These are phyloP conservation scores for Aureobasidium namibiae DNA, from an alignment of 2,329 filamentous ascomycete genomes.

Conservation along the genomic window DNA sequence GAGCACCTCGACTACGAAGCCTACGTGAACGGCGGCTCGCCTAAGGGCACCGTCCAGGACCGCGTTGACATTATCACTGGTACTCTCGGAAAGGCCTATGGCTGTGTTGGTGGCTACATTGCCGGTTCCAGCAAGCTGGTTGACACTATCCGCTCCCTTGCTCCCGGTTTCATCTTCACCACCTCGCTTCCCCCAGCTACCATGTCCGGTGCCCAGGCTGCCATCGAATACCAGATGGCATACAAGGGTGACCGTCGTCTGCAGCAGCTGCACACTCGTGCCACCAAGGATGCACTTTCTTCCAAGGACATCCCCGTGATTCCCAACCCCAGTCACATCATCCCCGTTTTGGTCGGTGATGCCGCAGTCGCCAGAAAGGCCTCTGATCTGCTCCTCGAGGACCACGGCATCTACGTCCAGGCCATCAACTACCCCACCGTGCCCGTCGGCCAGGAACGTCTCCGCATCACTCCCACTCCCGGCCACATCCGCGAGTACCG, in stretches of 20 bases:
- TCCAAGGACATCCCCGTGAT: slow-evolving; percentile 88
- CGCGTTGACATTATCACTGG: slow-evolving; percentile 96
- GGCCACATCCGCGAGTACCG: slow-evolving; percentile 81
- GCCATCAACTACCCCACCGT: slow-evolving; percentile 99
- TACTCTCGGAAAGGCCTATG: slow-evolving; percentile 94
- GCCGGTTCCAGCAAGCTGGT: slow-evolving; percentile 80
- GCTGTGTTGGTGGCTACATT: slow-evolving; percentile 96
- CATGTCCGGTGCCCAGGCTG: slow-evolving; percentile 86
- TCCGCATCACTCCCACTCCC: slow-evolving; percentile 91
- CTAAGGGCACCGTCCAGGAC: slow-evolving; percentile 82
- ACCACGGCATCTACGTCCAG: slow-evolving; percentile 94
- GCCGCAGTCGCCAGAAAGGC: slow-evolving; percentile 87
- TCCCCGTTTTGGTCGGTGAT: slow-evolving; percentile 88
- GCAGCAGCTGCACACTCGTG: slow-evolving; percentile 92
- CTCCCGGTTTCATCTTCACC: slow-evolving; percentile 97
- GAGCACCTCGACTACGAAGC: slow-evolving; percentile 94
- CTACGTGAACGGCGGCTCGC: slow-evolving; percentile 60
- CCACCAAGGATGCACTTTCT: slow-evolving; percentile 77
- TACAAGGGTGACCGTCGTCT: slow-evolving; percentile 81
- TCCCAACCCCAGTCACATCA: slow-evolving; percentile 92
- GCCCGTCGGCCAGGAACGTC: slow-evolving; percentile 91
- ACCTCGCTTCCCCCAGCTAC: slow-evolving; percentile 91
- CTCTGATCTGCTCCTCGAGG: slow-evolving; percentile 81
- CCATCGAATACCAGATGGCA: slow-evolving; percentile 87
- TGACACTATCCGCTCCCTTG: slow-evolving; percentile 87